phyloP scores from a whole-genome alignment of 345 rosid species.

The Alliaria petiolata region DNA sequence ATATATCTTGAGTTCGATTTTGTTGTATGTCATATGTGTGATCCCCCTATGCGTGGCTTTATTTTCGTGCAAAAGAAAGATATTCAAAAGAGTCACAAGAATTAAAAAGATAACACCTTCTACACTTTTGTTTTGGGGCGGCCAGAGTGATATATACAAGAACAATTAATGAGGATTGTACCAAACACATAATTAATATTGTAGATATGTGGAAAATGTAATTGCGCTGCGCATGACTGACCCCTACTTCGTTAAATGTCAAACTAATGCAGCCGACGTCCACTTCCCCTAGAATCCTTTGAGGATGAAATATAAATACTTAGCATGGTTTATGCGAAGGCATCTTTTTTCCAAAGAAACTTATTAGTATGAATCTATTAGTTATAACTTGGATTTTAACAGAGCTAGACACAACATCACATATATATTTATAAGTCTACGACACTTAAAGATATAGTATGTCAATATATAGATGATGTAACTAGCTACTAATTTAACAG shows the following conservation, averaged over 20 bases:
- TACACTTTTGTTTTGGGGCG: neutral
- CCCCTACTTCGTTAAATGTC: constrained; percentile 29
- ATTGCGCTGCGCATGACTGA: constrained; percentile 23
- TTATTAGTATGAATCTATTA: neutral
- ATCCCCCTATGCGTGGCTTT: neutral
- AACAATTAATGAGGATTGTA: constrained; percentile 6
- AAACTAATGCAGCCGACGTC: constrained; percentile 34
- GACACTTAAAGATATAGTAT: neutral
- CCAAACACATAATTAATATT: constrained; percentile 13
- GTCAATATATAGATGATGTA: neutral
- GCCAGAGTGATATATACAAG: neutral
- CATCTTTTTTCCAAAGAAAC: constrained; percentile 3
- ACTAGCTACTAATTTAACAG: neutral
- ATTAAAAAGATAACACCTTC: neutral
- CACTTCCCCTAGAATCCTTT: constrained; percentile 21
- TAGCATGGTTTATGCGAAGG: neutral
- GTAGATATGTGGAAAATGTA: constrained; percentile 26
- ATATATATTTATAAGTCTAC: neutral
- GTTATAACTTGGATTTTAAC: neutral
- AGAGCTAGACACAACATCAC: neutral
- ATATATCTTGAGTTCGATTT: neutral
- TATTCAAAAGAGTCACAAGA: neutral
- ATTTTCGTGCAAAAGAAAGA: neutral
- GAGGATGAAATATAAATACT: neutral
- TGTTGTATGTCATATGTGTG: neutral